Base-by-base conservation (phyloP, 176 grass and related monocot species). In the Panicum miliaceum region DNA sequence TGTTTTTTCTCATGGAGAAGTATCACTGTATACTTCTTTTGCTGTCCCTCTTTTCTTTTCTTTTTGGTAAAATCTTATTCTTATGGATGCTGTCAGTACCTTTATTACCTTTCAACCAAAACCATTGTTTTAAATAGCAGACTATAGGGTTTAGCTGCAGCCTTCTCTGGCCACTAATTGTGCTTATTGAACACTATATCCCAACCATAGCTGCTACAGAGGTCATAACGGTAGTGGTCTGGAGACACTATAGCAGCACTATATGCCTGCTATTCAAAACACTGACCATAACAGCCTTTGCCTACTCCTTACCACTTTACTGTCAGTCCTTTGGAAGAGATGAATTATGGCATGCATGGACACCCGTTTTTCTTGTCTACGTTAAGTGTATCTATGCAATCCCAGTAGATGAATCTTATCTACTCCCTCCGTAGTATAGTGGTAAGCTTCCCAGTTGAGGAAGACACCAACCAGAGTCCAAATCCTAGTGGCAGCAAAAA, bases 1-100 rank as follows among this genome's bases (percentile, higher is more conserved):
- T 32, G 64, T 85, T 41, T 65, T 38, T 73, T 56, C 52, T 37
- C 25, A 79, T 34, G 13, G 35, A 67, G 25, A 36, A 64, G 6
- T 26, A 15, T 81, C 34, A 38, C 0, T 12, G 37, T 6, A 40
- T 40, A 1, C 64, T 69, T 69, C 57, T 2, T 6, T 57, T 81
- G 20, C 4, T 70, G 34, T 11, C 35, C 38, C 20, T 37, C 20
- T 41, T 40, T 3, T 35, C 38, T 13, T 37, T 23, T 41, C 22
- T 8, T 36, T 48, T 68, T 41, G 12, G 48, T 19, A 57, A 57
- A 53, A 29, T 76, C 59, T 53, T 61, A 32, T 32, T 12, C n/a
- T 51, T 54, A 42, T 62, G 36, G 43, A 16, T 66, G 34, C 34
- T 66, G 3, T 13, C 35, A 53, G 13, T 40, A 22, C 35, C 9